Evolutionary conservation across 352 stramenopile genomes (phyloP).

Genomic region (Globisporangium parvum): DNA sequence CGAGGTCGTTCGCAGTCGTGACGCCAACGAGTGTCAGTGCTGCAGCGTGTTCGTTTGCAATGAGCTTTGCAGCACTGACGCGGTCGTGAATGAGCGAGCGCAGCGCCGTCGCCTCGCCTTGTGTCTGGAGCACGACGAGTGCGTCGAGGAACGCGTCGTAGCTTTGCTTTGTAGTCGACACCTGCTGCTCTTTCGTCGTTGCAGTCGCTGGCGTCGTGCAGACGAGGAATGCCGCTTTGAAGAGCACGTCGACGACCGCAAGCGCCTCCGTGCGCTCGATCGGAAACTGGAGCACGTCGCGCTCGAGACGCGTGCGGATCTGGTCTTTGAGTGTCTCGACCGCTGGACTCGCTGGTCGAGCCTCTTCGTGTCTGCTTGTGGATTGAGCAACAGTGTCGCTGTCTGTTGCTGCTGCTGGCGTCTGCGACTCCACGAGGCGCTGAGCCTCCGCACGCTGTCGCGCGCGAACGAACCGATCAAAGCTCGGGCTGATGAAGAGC

Average conservation of each 20-base stretch:
- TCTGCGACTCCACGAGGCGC: too few species aligned
- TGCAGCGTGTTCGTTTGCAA: constrained; percentile 13
- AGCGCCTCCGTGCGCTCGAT: constrained; percentile 17
- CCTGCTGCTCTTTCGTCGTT: background rate
- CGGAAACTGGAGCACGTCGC: constrained; percentile 39
- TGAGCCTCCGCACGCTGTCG: background rate
- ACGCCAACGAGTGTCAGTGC: constrained; percentile 17
- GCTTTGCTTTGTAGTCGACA: background rate
- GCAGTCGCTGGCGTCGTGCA: constrained; percentile 6
- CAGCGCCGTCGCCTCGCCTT: constrained; percentile 17
- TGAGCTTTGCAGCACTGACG: constrained; percentile 17
- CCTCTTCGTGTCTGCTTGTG: background rate
- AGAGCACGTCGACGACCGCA: constrained; percentile 28
- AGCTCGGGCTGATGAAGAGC: constrained; percentile 31
- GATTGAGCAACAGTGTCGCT: background rate
- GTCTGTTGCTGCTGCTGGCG: background rate
- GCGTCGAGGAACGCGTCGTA: constrained; percentile 22
- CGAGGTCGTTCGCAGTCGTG: constrained; percentile 19
- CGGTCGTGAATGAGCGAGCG: constrained; percentile 20
- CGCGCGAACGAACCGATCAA: constrained; percentile 31
- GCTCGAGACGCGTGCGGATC: constrained; percentile 27
- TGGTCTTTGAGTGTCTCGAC: constrained; percentile 13
- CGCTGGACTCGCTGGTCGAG: background rate
- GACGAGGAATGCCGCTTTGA: constrained; percentile 50
- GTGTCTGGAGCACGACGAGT: constrained; percentile 18